Percentiles rank a stretch among this genome's conserved stretches.
These are phyloP conservation scores for Prosopis cineraria DNA, from an alignment of 306 rosid genomes.

Conservation along the genomic window DNA sequence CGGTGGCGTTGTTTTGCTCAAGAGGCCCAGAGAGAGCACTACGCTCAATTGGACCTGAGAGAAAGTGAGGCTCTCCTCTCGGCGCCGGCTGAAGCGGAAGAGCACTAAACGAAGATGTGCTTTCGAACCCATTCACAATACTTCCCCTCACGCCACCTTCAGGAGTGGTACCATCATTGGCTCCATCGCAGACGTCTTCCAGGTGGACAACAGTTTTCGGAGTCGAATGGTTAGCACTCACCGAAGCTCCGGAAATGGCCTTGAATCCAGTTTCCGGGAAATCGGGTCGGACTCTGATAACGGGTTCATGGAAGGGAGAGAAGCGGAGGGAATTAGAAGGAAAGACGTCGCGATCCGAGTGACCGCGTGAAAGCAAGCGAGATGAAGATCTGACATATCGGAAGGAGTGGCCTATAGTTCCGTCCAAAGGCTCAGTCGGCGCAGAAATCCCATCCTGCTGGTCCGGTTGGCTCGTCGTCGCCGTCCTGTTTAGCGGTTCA, in stretches of 20 bases:
- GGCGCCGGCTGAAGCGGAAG: slow-evolving; percentile 91
- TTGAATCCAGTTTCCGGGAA: slow-evolving; percentile 68
- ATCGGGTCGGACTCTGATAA: slow-evolving; percentile 52
- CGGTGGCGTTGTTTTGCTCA: slow-evolving; percentile 36
- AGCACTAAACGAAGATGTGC: slow-evolving; percentile 78
- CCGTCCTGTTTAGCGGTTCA: slow-evolving; percentile 52
- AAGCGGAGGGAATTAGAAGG: slow-evolving; percentile 87
- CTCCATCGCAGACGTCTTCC: slow-evolving; percentile 52
- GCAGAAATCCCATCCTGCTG: slow-evolving; percentile 55
- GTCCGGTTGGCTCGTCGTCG: slow-evolving; percentile 37
- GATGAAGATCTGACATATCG: slow-evolving; percentile 87
- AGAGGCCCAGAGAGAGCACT: slow-evolving; percentile 91
- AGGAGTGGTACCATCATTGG: slow-evolving; percentile 43
- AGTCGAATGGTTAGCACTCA: slow-evolving; percentile 84
- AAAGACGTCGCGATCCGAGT: slow-evolving; percentile 84
- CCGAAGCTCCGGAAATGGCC: slow-evolving; percentile 96
- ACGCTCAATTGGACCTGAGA: slow-evolving; percentile 91
- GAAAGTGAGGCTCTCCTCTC: slow-evolving; percentile 71
- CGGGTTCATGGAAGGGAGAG: slow-evolving; percentile 66
- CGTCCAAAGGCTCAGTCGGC: slow-evolving; percentile 68
- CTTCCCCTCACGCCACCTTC: slow-evolving; percentile 47
- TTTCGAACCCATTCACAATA: slow-evolving; percentile 79
- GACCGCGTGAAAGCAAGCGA: slow-evolving; percentile 77
- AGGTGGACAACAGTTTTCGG: slow-evolving; percentile 80
- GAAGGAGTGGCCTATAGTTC: slow-evolving; percentile 99